Evolutionary conservation across 306 rosid species (phyloP).

Genomic region (Heteromeles arbutifolia): DNA sequence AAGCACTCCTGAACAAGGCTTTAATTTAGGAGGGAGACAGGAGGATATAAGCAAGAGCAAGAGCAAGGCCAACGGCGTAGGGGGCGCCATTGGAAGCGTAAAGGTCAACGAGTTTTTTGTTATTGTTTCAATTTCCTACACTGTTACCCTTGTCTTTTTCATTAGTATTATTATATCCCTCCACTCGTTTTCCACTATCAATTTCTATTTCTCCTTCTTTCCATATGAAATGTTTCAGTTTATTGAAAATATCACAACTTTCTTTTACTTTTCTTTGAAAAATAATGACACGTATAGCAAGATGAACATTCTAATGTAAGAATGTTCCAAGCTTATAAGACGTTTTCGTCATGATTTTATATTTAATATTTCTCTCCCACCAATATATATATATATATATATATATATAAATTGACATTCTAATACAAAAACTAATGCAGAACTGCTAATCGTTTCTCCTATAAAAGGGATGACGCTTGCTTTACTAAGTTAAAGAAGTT

Average conservation of each 20-base stretch:
- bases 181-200: background rate
- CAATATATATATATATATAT: background rate
- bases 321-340: constrained; percentile 12
- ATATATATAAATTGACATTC: background rate
- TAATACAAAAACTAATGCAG: too few relatives aligned
- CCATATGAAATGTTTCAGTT: background rate
- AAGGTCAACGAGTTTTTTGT: constrained; percentile 62
- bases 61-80: constrained; percentile 88
- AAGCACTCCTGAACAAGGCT: background rate
- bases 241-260: background rate
- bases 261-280: constrained; percentile 1
- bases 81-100: constrained; percentile 79
- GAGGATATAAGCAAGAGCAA: background rate
- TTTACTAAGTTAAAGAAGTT: background rate
- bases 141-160: constrained; percentile 36
- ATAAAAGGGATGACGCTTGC: background rate
- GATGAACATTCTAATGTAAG: constrained; percentile 13
- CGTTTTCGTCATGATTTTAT: constrained; percentile 1
- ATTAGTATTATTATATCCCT: constrained; percentile 19
- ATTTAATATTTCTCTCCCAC: background rate
- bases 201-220: background rate
- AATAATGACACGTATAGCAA: background rate
- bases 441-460: too few relatives aligned
- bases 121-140: constrained; percentile 12
- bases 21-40: constrained; percentile 10